Evolutionary conservation across 768 basidiomycete species (phyloP).

Genomic region (Crucibulum laeve): DNA sequence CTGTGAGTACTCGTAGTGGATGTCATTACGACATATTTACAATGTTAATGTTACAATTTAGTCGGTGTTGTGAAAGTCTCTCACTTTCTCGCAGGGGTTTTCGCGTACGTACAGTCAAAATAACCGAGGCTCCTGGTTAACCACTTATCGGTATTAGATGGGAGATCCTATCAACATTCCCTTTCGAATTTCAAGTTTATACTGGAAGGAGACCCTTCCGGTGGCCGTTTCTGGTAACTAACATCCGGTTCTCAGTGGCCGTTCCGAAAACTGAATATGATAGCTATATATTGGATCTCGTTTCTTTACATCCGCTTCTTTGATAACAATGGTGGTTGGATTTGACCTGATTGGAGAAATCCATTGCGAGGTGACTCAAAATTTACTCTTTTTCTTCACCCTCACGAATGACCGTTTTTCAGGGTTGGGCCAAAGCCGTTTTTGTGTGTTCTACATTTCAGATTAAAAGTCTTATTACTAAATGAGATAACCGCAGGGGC

Average conservation of each 20-base stretch:
- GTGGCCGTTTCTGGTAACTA: not conserved
- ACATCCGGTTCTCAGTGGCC: too few relatives aligned
- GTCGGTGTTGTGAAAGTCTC: not conserved
- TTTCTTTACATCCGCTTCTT: not conserved
- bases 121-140: not conserved
- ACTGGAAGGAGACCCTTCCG: not conserved
- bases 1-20: not conserved
- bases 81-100: not conserved
- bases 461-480: not conserved
- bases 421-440: not conserved
- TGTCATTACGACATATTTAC: not conserved
- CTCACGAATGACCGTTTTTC: not conserved
- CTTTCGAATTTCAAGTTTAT: not conserved
- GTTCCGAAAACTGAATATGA: too few relatives aligned
- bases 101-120: not conserved
- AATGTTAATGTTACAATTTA: not conserved
- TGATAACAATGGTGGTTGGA: not conserved
- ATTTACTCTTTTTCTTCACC: not conserved
- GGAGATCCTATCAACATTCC: not conserved
- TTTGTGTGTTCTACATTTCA: not conserved
- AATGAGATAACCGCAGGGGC: not conserved
- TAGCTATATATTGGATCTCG: not conserved
- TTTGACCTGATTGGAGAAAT: not conserved
- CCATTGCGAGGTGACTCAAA: not conserved
- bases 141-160: not conserved